Conservation (phyloP, 371 early-diverging fungal species). For the Rhizopus microsporus region DNA sequence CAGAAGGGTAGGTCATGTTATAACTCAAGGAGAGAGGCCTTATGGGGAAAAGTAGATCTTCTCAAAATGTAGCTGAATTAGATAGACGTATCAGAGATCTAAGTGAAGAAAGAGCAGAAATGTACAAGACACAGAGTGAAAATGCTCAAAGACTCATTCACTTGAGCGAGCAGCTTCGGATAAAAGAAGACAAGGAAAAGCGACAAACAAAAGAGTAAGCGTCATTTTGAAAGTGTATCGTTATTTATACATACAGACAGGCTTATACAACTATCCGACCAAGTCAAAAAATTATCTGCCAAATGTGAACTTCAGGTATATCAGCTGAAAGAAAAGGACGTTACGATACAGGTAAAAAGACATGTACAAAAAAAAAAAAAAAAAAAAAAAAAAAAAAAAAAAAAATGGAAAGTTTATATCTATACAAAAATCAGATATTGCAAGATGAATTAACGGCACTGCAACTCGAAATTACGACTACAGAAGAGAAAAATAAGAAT, state of each 20-base stretch:
- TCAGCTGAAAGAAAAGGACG: conserved; percentile 80
- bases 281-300: conserved; percentile 37
- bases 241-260: conserved; percentile 26
- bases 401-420: no score
- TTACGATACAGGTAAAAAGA: conserved; percentile 71
- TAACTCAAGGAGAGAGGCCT: conserved; percentile 19
- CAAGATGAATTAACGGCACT: conserved; percentile 91
- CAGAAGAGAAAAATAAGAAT: conserved; percentile 75
- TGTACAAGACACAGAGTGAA: conserved; percentile 88
- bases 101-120: conserved; percentile 85
- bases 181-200: conserved; percentile 64
- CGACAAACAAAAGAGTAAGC: conserved; percentile 70
- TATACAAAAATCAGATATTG: conserved; percentile 38
- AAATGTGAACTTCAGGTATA: conserved; percentile 61
- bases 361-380: neutral
- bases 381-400: no score
- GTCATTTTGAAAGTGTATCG: neutral
- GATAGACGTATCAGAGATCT: conserved; percentile 73
- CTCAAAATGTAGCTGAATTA: conserved; percentile 62
- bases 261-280: conserved; percentile 48
- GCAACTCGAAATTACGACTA: conserved; percentile 87
- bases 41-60: conserved; percentile 38
- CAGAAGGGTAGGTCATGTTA: neutral
- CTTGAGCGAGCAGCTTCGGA: conserved; percentile 76
- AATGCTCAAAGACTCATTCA: conserved; percentile 90